Percentiles rank a stretch among this genome's conserved stretches.
Conservation (phyloP, 495 filamentous ascomycete species). For the Penicillium steckii region DNA sequence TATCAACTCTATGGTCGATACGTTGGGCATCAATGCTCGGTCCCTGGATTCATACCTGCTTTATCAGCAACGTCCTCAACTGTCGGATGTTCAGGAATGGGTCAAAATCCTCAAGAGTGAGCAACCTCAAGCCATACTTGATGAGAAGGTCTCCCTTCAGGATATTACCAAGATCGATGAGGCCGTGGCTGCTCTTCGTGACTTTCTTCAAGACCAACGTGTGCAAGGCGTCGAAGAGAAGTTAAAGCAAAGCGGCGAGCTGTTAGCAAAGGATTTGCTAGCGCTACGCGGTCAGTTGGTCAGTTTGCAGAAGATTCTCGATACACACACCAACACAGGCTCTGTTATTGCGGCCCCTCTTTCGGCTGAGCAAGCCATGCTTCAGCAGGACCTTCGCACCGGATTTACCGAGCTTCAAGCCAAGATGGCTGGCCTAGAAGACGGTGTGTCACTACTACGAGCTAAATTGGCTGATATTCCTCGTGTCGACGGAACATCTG, state of each 20-base stretch:
- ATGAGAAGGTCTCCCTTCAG: conserved; percentile 66
- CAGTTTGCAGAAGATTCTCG: conserved; percentile 70
- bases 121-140: conserved; percentile 43
- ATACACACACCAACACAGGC: conserved; percentile 63
- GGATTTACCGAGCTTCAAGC: conserved; percentile 67
- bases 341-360: conserved; percentile 67
- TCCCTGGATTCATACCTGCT: conserved; percentile 69
- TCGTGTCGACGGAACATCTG: conserved; percentile 36
- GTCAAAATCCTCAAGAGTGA: conserved; percentile 36
- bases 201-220: conserved; percentile 61
- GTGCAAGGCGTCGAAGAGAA: conserved; percentile 63
- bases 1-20: conserved; percentile 95
- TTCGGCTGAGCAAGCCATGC: conserved; percentile 71
- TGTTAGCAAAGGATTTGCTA: conserved; percentile 61
- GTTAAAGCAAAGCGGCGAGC: conserved; percentile 55
- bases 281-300: conserved; percentile 66
- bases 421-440: conserved; percentile 74
- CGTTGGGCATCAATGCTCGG: conserved; percentile 81
- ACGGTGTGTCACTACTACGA: conserved; percentile 75
- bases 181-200: conserved; percentile 54
- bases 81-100: conserved; percentile 51
- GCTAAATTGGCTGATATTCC: conserved; percentile 64
- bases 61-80: conserved; percentile 51
- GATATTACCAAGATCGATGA: conserved; percentile 65
- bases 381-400: conserved; percentile 79